Base-by-base conservation (phyloP, 1,284 basidiomycete genomes). In the Boletus semigastroideus region DNA sequence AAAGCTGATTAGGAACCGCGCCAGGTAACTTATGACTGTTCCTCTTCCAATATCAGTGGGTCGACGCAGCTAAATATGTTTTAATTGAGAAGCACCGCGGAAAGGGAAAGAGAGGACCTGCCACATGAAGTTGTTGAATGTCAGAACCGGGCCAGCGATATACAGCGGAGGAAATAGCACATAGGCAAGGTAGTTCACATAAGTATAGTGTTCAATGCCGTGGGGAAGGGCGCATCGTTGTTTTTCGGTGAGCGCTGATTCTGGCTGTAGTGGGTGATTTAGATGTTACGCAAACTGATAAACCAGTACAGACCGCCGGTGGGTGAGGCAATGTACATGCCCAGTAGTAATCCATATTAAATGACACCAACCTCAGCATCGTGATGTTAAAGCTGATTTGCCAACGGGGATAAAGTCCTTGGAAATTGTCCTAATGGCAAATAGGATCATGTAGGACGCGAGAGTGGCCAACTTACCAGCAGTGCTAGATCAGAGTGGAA, bases 301-400 rank as follows among this genome's bases (percentile, higher is more conserved):
- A 46, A 48, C 42, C 16, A 20, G 27, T 22, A 66, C 78, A 57
- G 58, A 85, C 83, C 67, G 82, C 75, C 38, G 65, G 45, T 17
- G 69, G 55, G 8, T 70, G 69, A 8, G 61, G 59, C 5, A 65
- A 60, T 14, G 69, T 74, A 56, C 73, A 81, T 10, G 87, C 84
- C 95, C 94, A 98, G 63, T 92, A 84, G 61, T 87, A 88, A 67
- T 99, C 96, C 80, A 98, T 83, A 51, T 85, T 88, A 74, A 94
- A 99, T 0, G 94, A 97, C 11, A 99, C 79, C 31, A 98, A 80
- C 14, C 97, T 83, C 31, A 99, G 79, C 91, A 97, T 97, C 2
- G 94, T 95, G 61, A 99, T 95, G 70, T 99, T 99, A 78, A 96
- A 98, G 61, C 79, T 85, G 65, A 98, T 81, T 63, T 98, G 85